Evolutionary conservation across 1,284 basidiomycete species (phyloP).

Genomic region (Xerocomus cyaneibrunnescens): DNA sequence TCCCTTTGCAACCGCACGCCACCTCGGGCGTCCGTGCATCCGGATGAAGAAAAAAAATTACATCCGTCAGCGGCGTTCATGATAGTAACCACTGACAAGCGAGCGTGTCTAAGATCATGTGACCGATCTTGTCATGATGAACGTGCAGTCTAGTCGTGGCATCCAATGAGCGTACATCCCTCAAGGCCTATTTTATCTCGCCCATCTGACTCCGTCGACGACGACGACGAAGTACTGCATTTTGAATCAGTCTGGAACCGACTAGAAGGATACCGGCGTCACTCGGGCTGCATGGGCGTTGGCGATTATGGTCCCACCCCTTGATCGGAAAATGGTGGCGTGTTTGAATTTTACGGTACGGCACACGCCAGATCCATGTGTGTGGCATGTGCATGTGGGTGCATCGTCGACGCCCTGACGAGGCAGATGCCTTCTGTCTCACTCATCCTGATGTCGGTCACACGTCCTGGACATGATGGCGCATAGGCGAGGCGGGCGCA

Average conservation of each 20-base stretch:
- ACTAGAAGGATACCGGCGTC: neutral
- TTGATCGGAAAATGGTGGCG: conserved; percentile 7
- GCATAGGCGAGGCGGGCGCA: too few relatives aligned
- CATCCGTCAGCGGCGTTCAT: neutral
- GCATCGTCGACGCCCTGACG: neutral
- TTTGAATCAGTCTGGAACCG: neutral
- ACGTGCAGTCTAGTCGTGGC: neutral
- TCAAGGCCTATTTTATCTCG: neutral
- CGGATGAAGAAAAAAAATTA: neutral
- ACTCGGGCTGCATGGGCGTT: neutral
- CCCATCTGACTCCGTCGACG: neutral
- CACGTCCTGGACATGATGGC: too few relatives aligned
- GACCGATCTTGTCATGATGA: neutral
- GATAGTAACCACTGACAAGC: neutral
- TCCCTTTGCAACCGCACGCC: neutral
- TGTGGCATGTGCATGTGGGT: neutral
- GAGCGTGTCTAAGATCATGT: neutral
- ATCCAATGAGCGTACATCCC: neutral
- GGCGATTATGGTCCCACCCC: neutral
- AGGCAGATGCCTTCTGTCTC: neutral
- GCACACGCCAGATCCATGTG: neutral
- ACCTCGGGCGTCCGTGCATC: neutral
- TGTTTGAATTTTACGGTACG: neutral
- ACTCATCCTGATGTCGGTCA: neutral
- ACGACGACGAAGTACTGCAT: neutral